phyloP scores from a whole-genome alignment of 176 grass and related monocot genomes.

The Carex scoparia region DNA sequence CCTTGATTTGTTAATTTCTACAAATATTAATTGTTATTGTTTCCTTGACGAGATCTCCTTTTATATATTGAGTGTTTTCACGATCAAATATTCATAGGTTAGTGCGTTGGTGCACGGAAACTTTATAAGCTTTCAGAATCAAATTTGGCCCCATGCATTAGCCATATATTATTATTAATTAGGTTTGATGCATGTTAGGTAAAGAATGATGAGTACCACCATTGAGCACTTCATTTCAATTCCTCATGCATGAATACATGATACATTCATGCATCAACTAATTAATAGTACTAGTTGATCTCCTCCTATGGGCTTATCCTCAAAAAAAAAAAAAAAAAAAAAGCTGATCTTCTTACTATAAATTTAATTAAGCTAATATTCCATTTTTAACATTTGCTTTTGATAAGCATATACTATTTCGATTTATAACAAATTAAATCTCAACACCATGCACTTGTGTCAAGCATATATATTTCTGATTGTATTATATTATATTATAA shows the following conservation, averaged over 20 bases:
- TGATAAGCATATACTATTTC: too few relatives aligned
- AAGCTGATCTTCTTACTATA: too few relatives aligned
- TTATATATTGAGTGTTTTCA: constrained; percentile 30
- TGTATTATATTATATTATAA: background rate
- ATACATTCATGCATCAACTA: background rate
- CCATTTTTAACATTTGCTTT: too few relatives aligned
- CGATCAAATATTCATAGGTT: background rate
- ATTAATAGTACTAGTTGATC: too few relatives aligned
- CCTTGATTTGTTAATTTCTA: background rate
- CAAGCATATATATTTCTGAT: background rate
- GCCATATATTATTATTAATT: background rate
- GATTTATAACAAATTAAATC: too few relatives aligned
- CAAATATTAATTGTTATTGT: background rate
- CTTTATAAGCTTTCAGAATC: constrained; percentile 20
- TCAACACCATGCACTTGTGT: too few relatives aligned
- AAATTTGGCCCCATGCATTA: constrained; percentile 13
- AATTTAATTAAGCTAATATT: too few relatives aligned
- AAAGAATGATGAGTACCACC: constrained; percentile 24
- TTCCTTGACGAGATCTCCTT: background rate
- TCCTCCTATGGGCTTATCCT: too few relatives aligned
- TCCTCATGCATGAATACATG: background rate
- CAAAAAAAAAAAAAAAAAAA: too few relatives aligned
- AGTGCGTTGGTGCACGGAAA: constrained; percentile 35
- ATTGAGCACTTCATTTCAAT: background rate
- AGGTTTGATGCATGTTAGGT: constrained; percentile 38